phyloP scores from a whole-genome alignment of 805 yeast species.

The Starmerella vitae region DNA sequence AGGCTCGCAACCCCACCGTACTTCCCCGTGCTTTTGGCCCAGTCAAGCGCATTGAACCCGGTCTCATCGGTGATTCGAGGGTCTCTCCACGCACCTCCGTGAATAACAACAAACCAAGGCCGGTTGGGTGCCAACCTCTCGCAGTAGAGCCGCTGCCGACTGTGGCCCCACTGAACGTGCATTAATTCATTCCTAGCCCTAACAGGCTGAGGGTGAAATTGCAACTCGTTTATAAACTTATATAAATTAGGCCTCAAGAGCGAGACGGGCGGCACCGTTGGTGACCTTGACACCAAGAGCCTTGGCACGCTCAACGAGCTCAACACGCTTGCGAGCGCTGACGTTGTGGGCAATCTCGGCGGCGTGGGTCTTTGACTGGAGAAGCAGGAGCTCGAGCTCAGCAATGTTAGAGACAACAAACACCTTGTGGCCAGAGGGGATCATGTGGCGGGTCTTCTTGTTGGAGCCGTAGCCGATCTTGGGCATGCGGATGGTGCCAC shows the following conservation, averaged over 20 bases:
- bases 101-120: conserved; percentile 42
- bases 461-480: conserved; percentile 99
- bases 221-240: background rate
- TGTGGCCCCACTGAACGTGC: conserved; percentile 8
- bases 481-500: conserved; percentile 98
- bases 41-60: conserved; percentile 22
- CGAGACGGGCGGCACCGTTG: conserved; percentile 97
- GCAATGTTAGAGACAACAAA: conserved; percentile 82
- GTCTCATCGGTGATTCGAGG: conserved; percentile 47
- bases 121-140: background rate
- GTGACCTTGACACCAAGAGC: conserved; percentile 97
- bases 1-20: conserved; percentile 29
- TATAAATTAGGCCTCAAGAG: conserved; percentile 76
- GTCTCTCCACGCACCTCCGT: conserved; percentile 88
- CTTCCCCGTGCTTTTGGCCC: conserved; percentile 22
- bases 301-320: conserved; percentile 91
- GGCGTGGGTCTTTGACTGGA: conserved; percentile 98
- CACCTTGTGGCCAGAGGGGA: conserved; percentile 97
- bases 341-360: conserved; percentile 99
- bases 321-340: conserved; percentile 96
- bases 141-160: conserved; percentile 4
- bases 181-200: no score
- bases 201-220: no score
- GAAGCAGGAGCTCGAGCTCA: conserved; percentile 87
- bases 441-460: conserved; percentile 93